phyloP scores from a whole-genome alignment of 768 basidiomycete species.

The Leccinum aurantiacum region DNA sequence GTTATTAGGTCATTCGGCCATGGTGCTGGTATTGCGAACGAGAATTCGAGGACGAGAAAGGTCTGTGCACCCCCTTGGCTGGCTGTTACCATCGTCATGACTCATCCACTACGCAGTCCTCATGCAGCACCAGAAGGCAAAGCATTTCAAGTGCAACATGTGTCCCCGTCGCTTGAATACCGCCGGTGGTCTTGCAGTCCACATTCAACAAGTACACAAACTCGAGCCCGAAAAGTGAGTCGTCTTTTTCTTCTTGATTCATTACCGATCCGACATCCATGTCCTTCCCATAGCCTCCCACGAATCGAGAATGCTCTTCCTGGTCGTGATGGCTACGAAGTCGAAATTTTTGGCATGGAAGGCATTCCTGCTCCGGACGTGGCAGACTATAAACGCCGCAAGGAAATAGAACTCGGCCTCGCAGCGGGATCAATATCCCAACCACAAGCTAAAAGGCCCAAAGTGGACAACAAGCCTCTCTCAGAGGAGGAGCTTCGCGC shows the following conservation, averaged over 20 bases:
- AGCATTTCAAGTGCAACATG: slow-evolving; percentile 97
- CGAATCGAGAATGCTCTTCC: slow-evolving; percentile 96
- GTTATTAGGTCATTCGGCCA: slow-evolving; percentile 68
- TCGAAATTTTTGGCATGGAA: slow-evolving; percentile 99
- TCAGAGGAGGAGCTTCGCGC: slow-evolving; percentile 82
- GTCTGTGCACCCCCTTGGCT: slow-evolving; percentile 39
- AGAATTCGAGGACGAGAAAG: slow-evolving; percentile 99
- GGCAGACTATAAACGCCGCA: slow-evolving; percentile 93
- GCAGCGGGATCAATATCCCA: slow-evolving; percentile 79
- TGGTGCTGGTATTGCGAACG: slow-evolving; percentile 99
- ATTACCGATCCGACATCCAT: slow-evolving; percentile 12
- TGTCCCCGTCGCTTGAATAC: slow-evolving; percentile 96
- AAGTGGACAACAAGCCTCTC: slow-evolving; percentile 72
- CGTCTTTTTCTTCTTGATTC: neutral
- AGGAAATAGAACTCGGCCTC: slow-evolving; percentile 91
- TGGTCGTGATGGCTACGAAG: slow-evolving; percentile 95
- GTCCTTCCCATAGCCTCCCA: slow-evolving; percentile 49
- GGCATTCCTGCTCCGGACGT: slow-evolving; percentile 93
- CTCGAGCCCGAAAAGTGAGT: slow-evolving; percentile 82
- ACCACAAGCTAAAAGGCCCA: slow-evolving; percentile 77
- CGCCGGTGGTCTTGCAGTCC: slow-evolving; percentile 95
- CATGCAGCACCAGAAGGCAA: slow-evolving; percentile 99
- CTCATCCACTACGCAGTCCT: slow-evolving; percentile 56
- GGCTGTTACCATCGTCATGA: neutral
- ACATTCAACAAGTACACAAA: slow-evolving; percentile 98